Evolutionary conservation across 257 asterid genomes (phyloP).

Genomic region (Solanum etuberosum): DNA sequence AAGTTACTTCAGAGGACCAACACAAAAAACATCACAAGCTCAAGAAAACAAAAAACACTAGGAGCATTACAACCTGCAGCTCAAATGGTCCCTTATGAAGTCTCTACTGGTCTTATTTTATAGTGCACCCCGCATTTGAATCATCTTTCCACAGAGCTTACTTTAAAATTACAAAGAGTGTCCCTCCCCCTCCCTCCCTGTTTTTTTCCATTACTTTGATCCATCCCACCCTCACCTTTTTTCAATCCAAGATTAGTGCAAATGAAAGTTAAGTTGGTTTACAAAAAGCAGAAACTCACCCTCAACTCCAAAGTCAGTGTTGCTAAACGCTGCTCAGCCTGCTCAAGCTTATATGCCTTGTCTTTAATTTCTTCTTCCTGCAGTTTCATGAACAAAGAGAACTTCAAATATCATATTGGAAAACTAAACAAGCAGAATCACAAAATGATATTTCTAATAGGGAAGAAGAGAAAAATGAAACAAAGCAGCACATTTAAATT

Average conservation of each 20-base stretch:
- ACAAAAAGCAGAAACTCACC: slow-evolving; percentile 41
- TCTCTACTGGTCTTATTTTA: neutral
- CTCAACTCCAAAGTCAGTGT: slow-evolving; percentile 67
- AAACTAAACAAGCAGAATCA: neutral
- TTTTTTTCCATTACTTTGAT: neutral
- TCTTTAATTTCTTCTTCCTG: slow-evolving; percentile 85
- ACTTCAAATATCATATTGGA: slow-evolving; percentile 1
- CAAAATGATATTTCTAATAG: neutral
- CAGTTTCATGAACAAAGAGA: slow-evolving; percentile 9
- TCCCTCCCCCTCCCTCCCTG: neutral
- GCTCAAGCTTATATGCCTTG: slow-evolving; percentile 64
- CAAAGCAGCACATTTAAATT: neutral
- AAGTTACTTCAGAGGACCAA: neutral
- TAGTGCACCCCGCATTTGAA: neutral
- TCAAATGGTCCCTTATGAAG: neutral
- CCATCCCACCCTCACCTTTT: neutral
- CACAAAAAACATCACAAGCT: neutral
- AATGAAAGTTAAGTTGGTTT: neutral
- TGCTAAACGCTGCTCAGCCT: slow-evolving; percentile 75
- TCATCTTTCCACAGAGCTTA: neutral
- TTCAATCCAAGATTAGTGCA: neutral
- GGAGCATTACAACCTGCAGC: neutral
- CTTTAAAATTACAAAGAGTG: neutral
- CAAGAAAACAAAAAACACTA: neutral
- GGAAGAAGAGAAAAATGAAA: neutral